Conservation (phyloP, 2,329 filamentous ascomycete genomes). For the Drechmeria coniospora region DNA sequence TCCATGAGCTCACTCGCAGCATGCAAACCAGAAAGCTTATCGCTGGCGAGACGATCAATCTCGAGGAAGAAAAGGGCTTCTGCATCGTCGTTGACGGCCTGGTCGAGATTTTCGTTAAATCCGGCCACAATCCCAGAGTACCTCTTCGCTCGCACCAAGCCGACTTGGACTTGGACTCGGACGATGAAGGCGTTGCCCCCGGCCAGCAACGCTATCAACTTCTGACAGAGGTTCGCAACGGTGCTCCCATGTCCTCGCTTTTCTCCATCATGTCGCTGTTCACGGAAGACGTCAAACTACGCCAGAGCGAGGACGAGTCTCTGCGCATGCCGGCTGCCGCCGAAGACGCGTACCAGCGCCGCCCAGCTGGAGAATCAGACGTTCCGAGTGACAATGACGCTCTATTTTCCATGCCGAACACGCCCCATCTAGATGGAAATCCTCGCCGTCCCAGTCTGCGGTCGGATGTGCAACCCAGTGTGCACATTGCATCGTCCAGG, state of each 20-base stretch:
- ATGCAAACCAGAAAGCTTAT: constrained; percentile 98
- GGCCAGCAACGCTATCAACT: constrained; percentile 81
- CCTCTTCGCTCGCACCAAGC: constrained; percentile 9
- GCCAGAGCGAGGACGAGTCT: constrained; percentile 47
- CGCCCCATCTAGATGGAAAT: constrained; percentile 21
- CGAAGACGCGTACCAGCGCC: no score
- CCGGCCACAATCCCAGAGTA: constrained; percentile 39
- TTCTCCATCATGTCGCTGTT: constrained; percentile 97
- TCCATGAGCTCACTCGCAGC: constrained; percentile 90
- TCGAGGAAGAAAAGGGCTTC: constrained; percentile 97
- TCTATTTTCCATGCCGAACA: constrained; percentile 21
- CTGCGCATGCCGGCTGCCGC: constrained; percentile 7
- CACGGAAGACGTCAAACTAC: constrained; percentile 81
- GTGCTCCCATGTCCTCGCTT: constrained; percentile 92
- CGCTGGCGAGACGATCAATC: constrained; percentile 82
- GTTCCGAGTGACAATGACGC: no score
- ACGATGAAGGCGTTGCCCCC: constrained; percentile 52
- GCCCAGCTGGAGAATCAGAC: no score
- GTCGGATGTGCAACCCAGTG: constrained; percentile 4
- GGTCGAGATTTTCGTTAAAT: constrained; percentile 97
- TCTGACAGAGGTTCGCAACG: constrained; percentile 92
- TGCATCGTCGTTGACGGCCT: constrained; percentile 92
- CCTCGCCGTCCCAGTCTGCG: constrained; percentile 5
- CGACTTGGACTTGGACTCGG: constrained; percentile 21
- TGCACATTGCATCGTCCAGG: constrained; percentile 19